A percentile compares a stretch with the other conserved stretches of the same genome.
These are phyloP conservation scores for Cymbidium sinense DNA, from an alignment of 106 monocot species.

Conservation along the genomic window DNA sequence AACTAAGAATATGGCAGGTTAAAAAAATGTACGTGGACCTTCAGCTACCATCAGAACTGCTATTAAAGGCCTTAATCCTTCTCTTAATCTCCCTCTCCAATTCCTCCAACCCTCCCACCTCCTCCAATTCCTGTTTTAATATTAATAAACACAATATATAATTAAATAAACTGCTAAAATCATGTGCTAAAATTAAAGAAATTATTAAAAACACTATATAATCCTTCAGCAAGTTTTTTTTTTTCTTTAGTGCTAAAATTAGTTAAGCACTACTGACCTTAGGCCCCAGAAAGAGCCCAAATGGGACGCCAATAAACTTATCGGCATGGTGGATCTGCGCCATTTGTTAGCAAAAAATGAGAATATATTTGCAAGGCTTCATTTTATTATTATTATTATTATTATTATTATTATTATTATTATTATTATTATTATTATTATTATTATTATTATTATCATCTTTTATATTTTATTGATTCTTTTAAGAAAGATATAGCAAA, in stretches of 20 bases:
- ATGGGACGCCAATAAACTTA: conserved; percentile 83
- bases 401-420: too few relatives aligned
- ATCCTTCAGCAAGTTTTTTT: neutral
- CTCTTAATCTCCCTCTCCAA: conserved; percentile 68
- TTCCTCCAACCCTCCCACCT: conserved; percentile 80
- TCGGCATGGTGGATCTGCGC: conserved; percentile 86
- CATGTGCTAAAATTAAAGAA: too few relatives aligned
- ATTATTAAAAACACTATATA: too few relatives aligned
- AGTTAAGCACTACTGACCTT: conserved; percentile 35
- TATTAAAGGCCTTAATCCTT: conserved; percentile 30
- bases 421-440: too few relatives aligned
- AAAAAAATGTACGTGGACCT: neutral
- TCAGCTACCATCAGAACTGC: neutral
- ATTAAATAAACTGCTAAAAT: too few relatives aligned
- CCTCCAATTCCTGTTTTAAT: conserved; percentile 71
- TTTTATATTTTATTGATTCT: too few relatives aligned
- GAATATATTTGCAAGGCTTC: too few relatives aligned
- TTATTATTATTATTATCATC: too few relatives aligned
- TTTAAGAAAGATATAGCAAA: neutral
- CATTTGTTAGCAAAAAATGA: too few relatives aligned
- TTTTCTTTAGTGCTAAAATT: neutral
- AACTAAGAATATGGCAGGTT: too few relatives aligned
- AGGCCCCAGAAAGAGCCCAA: conserved; percentile 86
- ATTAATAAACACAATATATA: neutral
- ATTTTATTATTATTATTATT: too few relatives aligned